Evolutionary conservation across 2,329 filamentous ascomycete species (phyloP), one percentile per base, ranked within the genome.

Genomic region (Penicillium hordei): DNA sequence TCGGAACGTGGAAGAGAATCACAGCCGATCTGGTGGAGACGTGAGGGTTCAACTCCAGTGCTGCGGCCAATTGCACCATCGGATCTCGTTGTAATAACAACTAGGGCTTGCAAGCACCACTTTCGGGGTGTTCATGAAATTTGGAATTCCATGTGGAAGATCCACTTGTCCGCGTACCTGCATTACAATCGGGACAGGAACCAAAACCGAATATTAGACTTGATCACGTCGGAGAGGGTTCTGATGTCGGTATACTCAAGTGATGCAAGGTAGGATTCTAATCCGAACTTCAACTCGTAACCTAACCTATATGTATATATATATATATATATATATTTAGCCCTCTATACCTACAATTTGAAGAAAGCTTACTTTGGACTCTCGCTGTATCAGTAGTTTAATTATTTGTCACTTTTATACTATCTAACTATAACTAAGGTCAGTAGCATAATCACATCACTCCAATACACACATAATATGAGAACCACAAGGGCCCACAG

Each of bases 1-100:
- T 50, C 33, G 17, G 4, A 52, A 45, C 17, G 17, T 53, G 40
- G 17, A 33, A 46, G 10, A 33, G 40, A 29, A 29, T 38, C 40
- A n/a, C 40, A 19, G 29, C 39, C 42, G 42, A 53, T 48, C 40
- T 39, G 5, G 51, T 53, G 51, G 51, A 23, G 51, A 38, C 23
- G 4, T 36, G 36, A 46, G 36, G 48, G 23, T 50, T 40, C 31
- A 52, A 36, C 5, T 19, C 34, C 2, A 46, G 7, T 38, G n/a
- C 21, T 25, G 6, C 19, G 17, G 5, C 51, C 51, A 53, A 48
- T 48, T 27, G 33, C 40, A 15, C 42, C 19, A 48, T 39, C 39
- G 3, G 23, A 29, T 46, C 39, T 52, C 8, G 21, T 27, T 31
- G 19, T 21, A 6, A 9, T 31, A 27, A 13, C 12, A 10, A 45